Percentiles rank a stretch among this genome's conserved stretches.
phyloP scores from a whole-genome alignment of 352 stramenopile genomes.

The Globisporangium canariense region DNA sequence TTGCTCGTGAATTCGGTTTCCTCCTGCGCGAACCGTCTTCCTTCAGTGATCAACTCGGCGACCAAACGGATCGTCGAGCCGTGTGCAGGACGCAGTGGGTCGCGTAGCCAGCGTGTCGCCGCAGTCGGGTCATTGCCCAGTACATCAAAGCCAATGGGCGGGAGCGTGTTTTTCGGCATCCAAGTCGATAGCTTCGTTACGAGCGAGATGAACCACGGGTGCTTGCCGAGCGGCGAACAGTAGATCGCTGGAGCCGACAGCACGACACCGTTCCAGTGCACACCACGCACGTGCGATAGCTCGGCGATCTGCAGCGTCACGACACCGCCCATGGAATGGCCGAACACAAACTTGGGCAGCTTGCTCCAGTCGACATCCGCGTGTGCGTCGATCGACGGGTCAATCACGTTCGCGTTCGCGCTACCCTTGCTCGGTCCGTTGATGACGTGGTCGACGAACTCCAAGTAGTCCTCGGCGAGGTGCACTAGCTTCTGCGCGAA shows the following conservation, averaged over 20 bases:
- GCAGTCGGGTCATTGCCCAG: constrained; percentile 28
- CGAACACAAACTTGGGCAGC: constrained; percentile 52
- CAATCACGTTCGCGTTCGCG: constrained; percentile 24
- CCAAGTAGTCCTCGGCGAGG: constrained; percentile 44
- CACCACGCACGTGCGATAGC: constrained; percentile 16
- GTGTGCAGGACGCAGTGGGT: constrained; percentile 30
- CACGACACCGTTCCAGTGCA: constrained; percentile 42
- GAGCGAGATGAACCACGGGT: constrained; percentile 17
- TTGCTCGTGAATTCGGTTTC: constrained; percentile 23
- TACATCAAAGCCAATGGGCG: constrained; percentile 25
- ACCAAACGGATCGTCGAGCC: constrained; percentile 27
- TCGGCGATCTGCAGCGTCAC: constrained; percentile 33
- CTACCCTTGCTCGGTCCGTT: constrained; percentile 2
- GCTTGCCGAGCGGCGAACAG: constrained; percentile 25
- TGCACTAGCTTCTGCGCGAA: constrained; percentile 42
- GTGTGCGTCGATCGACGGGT: constrained; percentile 29
- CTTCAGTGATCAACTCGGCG: constrained; percentile 24
- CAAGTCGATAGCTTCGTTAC: constrained; percentile 22
- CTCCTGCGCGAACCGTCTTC: constrained; percentile 19
- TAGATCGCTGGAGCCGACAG: constrained; percentile 33
- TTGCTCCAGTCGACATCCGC: constrained; percentile 28
- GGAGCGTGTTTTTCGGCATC: constrained; percentile 35
- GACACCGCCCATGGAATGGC: constrained; percentile 54
- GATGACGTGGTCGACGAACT: constrained; percentile 53
- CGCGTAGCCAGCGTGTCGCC: constrained; percentile 28